Percentiles rank a stretch among this genome's conserved stretches.
phyloP scores from a whole-genome alignment of 495 filamentous ascomycete species.

The Penicillium roqueforti region DNA sequence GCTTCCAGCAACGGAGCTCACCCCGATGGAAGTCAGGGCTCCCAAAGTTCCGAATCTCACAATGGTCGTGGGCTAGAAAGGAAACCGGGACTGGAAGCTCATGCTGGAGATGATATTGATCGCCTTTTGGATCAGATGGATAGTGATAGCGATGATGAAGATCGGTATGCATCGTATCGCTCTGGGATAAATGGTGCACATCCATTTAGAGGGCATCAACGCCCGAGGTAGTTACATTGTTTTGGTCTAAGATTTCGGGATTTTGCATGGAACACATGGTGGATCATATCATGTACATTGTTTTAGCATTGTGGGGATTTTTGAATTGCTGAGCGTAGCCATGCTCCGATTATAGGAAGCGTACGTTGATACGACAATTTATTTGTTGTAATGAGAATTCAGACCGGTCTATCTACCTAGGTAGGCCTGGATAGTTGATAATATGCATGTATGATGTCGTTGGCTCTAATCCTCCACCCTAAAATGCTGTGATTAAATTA shows the following conservation, averaged over 20 bases:
- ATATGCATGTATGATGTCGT: slow-evolving; percentile 8
- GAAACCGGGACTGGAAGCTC: slow-evolving; percentile 28
- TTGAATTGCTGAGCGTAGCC: neutral
- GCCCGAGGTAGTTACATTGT: slow-evolving; percentile 9
- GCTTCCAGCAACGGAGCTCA: slow-evolving; percentile 15
- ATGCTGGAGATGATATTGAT: slow-evolving; percentile 49
- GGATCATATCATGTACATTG: neutral
- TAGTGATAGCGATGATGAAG: slow-evolving; percentile 41
- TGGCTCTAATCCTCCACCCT: neutral
- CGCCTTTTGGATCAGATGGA: slow-evolving; percentile 51
- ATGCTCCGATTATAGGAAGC: neutral
- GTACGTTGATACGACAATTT: neutral
- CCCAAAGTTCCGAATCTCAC: slow-evolving; percentile 19
- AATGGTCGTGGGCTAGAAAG: slow-evolving; percentile 5
- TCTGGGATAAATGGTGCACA: slow-evolving; percentile 6
- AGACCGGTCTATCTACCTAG: neutral
- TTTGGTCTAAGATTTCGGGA: neutral
- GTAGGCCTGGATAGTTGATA: neutral
- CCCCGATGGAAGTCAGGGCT: slow-evolving; percentile 15
- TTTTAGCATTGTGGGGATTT: neutral
- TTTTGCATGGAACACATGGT: neutral
- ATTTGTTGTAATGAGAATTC: neutral
- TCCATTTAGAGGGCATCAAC: slow-evolving; percentile 9
- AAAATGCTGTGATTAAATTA: slow-evolving; percentile 2
- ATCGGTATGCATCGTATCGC: slow-evolving; percentile 21